Percentiles rank a stretch among this genome's conserved stretches.
phyloP scores from a whole-genome alignment of 2,329 filamentous ascomycete species.

The Ophiostoma sp. region DNA sequence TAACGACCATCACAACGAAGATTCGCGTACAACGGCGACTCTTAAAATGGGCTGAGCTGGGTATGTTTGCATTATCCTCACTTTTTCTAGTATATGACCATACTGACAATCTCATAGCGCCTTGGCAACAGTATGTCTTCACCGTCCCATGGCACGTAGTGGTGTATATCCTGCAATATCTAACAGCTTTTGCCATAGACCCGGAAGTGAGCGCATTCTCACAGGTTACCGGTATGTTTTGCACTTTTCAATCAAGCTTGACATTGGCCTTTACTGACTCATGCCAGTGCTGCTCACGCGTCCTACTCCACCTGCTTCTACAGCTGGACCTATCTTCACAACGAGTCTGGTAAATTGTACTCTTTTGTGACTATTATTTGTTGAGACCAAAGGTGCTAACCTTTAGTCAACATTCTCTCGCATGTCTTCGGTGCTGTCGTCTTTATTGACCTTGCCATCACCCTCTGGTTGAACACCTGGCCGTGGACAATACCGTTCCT shows the following conservation, averaged over 20 bases:
- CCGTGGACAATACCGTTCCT: slow-evolving; percentile 4
- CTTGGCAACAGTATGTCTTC: slow-evolving; percentile 17
- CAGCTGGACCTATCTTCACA: slow-evolving; percentile 36
- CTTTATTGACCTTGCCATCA: slow-evolving; percentile 42
- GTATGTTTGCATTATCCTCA: not conserved
- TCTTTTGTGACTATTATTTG: no score
- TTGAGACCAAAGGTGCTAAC: not conserved
- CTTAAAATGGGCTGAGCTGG: slow-evolving; percentile 1
- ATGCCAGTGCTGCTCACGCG: slow-evolving; percentile 31
- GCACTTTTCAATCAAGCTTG: no score
- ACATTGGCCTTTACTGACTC: not conserved
- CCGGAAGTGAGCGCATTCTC: slow-evolving; percentile 10
- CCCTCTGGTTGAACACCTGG: slow-evolving; percentile 36
- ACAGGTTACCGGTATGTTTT: slow-evolving; percentile 1
- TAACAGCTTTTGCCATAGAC: not conserved
- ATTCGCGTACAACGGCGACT: not conserved
- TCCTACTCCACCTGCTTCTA: slow-evolving; percentile 33
- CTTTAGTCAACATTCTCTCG: slow-evolving; percentile 49
- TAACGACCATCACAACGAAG: not conserved
- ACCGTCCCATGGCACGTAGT: not conserved
- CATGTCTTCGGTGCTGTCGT: slow-evolving; percentile 45
- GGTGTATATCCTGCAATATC: not conserved
- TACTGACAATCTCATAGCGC: not conserved
- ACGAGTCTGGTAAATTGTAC: slow-evolving; percentile 35
- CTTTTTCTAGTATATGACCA: no score